Percentiles rank a stretch among this genome's conserved stretches.
Evolutionary conservation across 148 eudicot species (phyloP).

Genomic region (Nepenthes gracilis): DNA sequence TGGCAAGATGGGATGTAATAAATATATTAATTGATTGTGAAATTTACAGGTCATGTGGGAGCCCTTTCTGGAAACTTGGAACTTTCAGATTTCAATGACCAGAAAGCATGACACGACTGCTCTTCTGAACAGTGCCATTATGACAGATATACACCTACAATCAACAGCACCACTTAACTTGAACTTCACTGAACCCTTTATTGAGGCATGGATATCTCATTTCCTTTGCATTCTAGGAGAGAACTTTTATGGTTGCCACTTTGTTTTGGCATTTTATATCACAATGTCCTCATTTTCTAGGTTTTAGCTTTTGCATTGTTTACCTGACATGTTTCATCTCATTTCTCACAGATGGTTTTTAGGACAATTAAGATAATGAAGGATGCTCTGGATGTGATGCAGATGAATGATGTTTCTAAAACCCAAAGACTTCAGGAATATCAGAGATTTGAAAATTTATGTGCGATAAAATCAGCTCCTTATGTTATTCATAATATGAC

Average conservation of each 20-base stretch:
- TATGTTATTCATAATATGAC: constrained; percentile 75
- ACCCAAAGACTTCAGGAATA: constrained; percentile 28
- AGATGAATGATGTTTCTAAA: constrained; percentile 27
- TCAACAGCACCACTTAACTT: constrained; percentile 62
- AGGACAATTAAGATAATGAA: constrained; percentile 62
- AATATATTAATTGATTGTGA: constrained; percentile 5
- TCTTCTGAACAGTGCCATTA: constrained; percentile 34
- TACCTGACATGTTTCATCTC: constrained; percentile 3
- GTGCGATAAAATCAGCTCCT: constrained; percentile 70
- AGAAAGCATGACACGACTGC: constrained; percentile 45
- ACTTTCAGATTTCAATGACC: constrained; percentile 41
- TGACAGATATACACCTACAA: constrained; percentile 41
- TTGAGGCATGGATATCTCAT: constrained; percentile 49
- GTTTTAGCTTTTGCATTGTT: neutral
- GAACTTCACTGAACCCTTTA: constrained; percentile 64
- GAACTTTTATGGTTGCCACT: neutral
- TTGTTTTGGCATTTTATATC: too few species aligned
- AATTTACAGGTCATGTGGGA: constrained; percentile 79
- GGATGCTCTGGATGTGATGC: constrained; percentile 46
- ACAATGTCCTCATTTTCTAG: neutral
- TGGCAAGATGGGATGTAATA: neutral
- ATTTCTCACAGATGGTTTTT: constrained; percentile 41
- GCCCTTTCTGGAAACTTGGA: constrained; percentile 93
- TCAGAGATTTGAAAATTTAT: constrained; percentile 30
- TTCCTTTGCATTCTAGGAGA: neutral